Percentiles rank a stretch among this genome's conserved stretches.
phyloP scores from a whole-genome alignment of 2,329 filamentous ascomycete genomes.

The Trichoderma koningiopsis region DNA sequence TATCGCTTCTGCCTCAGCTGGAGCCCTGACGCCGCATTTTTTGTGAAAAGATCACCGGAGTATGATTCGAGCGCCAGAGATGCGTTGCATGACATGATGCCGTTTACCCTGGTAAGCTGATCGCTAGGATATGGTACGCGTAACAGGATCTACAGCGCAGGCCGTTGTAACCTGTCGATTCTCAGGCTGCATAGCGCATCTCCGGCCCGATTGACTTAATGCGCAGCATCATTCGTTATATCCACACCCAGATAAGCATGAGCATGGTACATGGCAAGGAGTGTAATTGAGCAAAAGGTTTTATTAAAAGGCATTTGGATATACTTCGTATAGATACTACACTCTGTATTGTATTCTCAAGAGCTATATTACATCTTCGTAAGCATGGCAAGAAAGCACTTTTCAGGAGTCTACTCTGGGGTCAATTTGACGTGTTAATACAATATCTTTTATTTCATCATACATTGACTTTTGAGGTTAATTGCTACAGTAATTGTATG shows the following conservation, averaged over 20 bases:
- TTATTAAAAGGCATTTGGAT: not conserved
- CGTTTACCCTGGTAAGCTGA: not conserved
- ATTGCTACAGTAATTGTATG: not conserved
- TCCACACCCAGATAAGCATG: not conserved
- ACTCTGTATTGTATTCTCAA: too few relatives aligned
- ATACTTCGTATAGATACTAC: not conserved
- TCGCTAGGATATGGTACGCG: not conserved
- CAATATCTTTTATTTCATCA: not conserved
- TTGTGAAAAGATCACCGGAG: not conserved
- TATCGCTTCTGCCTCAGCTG: not conserved
- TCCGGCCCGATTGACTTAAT: not conserved
- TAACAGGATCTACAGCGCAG: not conserved
- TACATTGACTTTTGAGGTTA: not conserved
- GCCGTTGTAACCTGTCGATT: not conserved
- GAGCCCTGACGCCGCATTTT: rapidly evolving
- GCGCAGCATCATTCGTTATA: not conserved
- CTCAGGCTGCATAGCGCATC: not conserved
- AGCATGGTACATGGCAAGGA: not conserved
- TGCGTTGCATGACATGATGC: too few relatives aligned
- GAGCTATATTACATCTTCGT: not conserved
- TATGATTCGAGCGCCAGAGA: not conserved
- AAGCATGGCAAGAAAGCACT: not conserved
- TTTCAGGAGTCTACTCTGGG: not conserved
- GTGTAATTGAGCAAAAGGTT: not conserved
- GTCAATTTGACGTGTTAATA: not conserved